Base-by-base conservation (phyloP, 2,329 filamentous ascomycete species). In the Fusarium zealandicum region DNA sequence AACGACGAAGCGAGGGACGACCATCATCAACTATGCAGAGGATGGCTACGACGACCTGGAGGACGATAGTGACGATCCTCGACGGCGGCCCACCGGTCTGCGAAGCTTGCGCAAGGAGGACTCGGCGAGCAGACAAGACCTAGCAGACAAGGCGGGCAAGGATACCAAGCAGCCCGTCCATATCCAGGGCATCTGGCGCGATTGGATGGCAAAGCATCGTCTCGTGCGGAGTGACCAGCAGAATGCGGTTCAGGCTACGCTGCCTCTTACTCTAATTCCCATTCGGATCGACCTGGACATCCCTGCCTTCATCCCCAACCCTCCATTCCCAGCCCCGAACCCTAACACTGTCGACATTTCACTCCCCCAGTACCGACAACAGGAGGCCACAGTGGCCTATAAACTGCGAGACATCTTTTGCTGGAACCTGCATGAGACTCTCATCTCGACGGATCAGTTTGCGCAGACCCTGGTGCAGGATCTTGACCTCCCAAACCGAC, bases 261-360 rank as follows among this genome's bases (percentile, higher is more conserved):
- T 99, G 30, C 95, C 95, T 5, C 82, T 96, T 43, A 96, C 92
- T 1, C 81, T 98, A 46, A 93, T 99, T 54, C 95, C 95, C 14
- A 97, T 99, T 68, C 90, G 93, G 54, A 96, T 99, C 74, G 95
- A 99, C 70, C 82, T 98, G 71, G 93, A 98, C 71, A 88, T 99
- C 27, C 88, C 91, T 40, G 80, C 91, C 50, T 95, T 89, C 75
- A 79, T 84, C 10, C 88, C 90, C 11, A 77, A 83, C 28, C 78
- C 88, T 16, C 80, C 89, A 5, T 80, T 90, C 46, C 87, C 87
- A 5, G 78, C 83, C 2, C 86, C 86, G 10, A 80, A 83, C 54
- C 85, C 87, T 51, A 79, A 76, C 27, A 79, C 80, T 13, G 83
- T 88, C 64, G 90, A 96, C 69, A 86, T 89, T 54, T 85, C 84